Base-by-base conservation (phyloP, 1,284 basidiomycete species). In the Flammula alnicola region DNA sequence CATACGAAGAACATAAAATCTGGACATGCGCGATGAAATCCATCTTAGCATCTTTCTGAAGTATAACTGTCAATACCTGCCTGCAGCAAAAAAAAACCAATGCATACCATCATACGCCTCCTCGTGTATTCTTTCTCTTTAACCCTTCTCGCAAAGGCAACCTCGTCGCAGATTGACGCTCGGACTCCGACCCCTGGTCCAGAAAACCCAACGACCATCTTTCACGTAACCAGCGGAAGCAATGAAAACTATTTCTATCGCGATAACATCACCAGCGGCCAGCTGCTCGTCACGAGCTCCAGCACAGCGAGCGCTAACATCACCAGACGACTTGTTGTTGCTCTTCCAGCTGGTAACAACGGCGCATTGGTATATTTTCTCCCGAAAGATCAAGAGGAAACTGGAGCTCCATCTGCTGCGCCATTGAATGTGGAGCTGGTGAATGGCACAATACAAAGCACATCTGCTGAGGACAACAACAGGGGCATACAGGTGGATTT, bases 161-260 rank as follows among this genome's bases (percentile, higher is more conserved):
- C n/a, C n/a, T n/a, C n/a, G n/a, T n/a, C n/a, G n/a, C n/a, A n/a
- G n/a, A n/a, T n/a, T n/a, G n/a, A n/a, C n/a, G n/a, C n/a, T n/a
- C n/a, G n/a, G n/a, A n/a, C n/a, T n/a, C n/a, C n/a, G n/a, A n/a
- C n/a, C n/a, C n/a, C n/a, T n/a, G n/a, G n/a, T n/a, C n/a, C n/a
- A n/a, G n/a, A n/a, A n/a, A n/a, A n/a, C n/a, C 26, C 50, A 2
- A n/a, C 44, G n/a, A 55, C 56, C 3, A 47, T 39, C 27, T 62
- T 64, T 29, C 60, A 62, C 32, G 56, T 64, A 14, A 49, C 56
- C 7, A 62, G 60, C 41, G 61, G 61, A 8, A 57, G 54, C 36
- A 64, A 64, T 36, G 63, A 63, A 8, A 64, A 64, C 41, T 63
- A 58, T 37, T 63, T 64, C 44, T 58, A 52, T 31, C 52, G 63